These are phyloP conservation scores for Achaetomium macrosporum DNA, from an alignment of 2,329 filamentous ascomycete species.

Conservation along the genomic window DNA sequence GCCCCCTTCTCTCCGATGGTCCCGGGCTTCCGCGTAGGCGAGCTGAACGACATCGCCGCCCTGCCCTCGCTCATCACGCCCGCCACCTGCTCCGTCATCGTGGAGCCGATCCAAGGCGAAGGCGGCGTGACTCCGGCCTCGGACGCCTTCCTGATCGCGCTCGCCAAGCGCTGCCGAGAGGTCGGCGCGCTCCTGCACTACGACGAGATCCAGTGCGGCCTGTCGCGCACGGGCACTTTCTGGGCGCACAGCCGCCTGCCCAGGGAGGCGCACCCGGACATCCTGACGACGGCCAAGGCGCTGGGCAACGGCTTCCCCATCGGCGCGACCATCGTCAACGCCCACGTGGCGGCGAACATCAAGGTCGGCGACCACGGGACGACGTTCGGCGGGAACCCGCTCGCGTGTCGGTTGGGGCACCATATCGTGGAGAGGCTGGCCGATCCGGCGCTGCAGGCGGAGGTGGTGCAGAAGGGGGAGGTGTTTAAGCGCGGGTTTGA, in stretches of 20 bases:
- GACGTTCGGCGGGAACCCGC: slow-evolving; percentile 88
- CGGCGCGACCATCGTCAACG: slow-evolving; percentile 64
- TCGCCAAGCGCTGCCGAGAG: slow-evolving; percentile 78
- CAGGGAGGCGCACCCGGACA: slow-evolving; percentile 79
- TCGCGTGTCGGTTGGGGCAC: slow-evolving; percentile 78
- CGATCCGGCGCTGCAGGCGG: slow-evolving; percentile 61
- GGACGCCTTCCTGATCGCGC: slow-evolving; percentile 73
- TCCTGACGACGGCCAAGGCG: slow-evolving; percentile 91
- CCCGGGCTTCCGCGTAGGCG: slow-evolving; percentile 83
- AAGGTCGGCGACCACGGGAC: slow-evolving; percentile 76
- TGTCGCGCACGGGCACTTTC: slow-evolving; percentile 77
- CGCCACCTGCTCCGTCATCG: slow-evolving; percentile 85
- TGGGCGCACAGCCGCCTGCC: slow-evolving; percentile 82
- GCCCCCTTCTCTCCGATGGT: slow-evolving; percentile 92
- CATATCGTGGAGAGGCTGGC: slow-evolving; percentile 76
- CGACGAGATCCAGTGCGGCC: slow-evolving; percentile 95
- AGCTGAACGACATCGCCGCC: slow-evolving; percentile 71
- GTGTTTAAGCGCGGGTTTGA: slow-evolving; percentile 45
- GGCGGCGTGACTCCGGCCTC: slow-evolving; percentile 83
- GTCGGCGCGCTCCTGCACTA: slow-evolving; percentile 87
- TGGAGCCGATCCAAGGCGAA: slow-evolving; percentile 97
- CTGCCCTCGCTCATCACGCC: slow-evolving; percentile 72
- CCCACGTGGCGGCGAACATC: slow-evolving; percentile 60
- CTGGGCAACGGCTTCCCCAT: slow-evolving; percentile 96
- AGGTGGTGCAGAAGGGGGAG: slow-evolving; percentile 60